Evolutionary conservation across 257 asterid species (phyloP), one percentile per base, ranked within the genome.

Genomic region (Solanum appendiculatum): DNA sequence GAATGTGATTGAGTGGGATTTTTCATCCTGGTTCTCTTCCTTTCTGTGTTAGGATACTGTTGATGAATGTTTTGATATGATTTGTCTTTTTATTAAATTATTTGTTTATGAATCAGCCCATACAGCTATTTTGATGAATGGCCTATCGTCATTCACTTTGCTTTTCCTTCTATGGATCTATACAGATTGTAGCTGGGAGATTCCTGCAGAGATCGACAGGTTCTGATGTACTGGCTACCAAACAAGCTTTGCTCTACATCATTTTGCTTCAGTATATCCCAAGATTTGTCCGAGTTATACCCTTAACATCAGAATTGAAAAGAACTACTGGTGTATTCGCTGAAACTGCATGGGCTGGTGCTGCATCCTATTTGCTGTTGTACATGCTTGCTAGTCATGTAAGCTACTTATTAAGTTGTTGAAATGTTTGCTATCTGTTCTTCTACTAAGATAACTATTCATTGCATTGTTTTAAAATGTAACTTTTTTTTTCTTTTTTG

Each of bases 281-380:
- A 3, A 91, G 99, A 88, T 97, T 97, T 82, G 34, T 90, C 86
- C 93, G 98, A 72, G 90, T 97, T 87, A 33, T 95, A 48, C 99
- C 99, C 72, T 93, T 97, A 63, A 91, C 89, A 89, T 94, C 99
- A 6, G 98, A 97, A 91, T 84, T 97, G 91, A 97, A 96, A 92
- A 97, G 96, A 91, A 92, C 97, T 68, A 95, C 98, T 0, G 99
- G 99, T 27, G 98, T 93, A 68, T 97, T 97, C 56, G 99, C 98
- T n/a, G 99, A 97, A 91, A 92, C 98, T 25, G 99, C 99, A 51
- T 95, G 98, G 99, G 98, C 98, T 82, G 99, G 99, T 81, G 99
- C 99, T 36, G 99, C 96, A 42, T 97, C 94, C 85, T 97, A 97
- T 88, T 88, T 97, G 89, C 80, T 95, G 78, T 94, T 98, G 98